phyloP scores from a whole-genome alignment of 129 eudicot species.

The Tanacetum coccineum region DNA sequence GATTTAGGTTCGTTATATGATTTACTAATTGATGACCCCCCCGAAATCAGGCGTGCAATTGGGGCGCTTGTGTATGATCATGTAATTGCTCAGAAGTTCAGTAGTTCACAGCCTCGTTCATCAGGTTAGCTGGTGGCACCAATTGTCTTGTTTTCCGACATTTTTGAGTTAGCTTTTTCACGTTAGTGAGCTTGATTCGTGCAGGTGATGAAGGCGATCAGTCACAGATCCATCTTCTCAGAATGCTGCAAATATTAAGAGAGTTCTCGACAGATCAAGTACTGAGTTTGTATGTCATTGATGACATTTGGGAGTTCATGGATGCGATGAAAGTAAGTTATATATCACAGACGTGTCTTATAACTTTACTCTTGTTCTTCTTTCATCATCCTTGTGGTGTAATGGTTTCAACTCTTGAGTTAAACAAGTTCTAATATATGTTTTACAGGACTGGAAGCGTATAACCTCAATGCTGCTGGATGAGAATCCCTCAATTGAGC shows the following conservation, averaged over 20 bases:
- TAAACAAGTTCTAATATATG: conserved; percentile 2
- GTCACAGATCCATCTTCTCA: conserved; percentile 66
- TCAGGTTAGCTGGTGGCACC: conserved; percentile 42
- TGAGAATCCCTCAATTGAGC: conserved; percentile 79
- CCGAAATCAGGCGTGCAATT: conserved; percentile 91
- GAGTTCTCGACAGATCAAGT: conserved; percentile 86
- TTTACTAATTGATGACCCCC: conserved; percentile 85
- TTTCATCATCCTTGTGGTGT: background rate
- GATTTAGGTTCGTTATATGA: conserved; percentile 93
- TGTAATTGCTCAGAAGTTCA: conserved; percentile 83
- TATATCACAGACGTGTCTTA: conserved; percentile 10
- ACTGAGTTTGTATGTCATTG: conserved; percentile 81
- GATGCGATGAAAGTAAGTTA: conserved; percentile 87
- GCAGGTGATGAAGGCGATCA: conserved; percentile 72
- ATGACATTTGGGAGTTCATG: conserved; percentile 99
- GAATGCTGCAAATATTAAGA: conserved; percentile 88
- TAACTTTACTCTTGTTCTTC: too few species aligned
- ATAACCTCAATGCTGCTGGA: conserved; percentile 78
- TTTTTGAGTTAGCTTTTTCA: conserved; percentile 8
- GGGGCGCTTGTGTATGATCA: conserved; percentile 96
- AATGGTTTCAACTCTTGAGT: background rate
- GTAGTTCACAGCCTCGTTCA: conserved; percentile 62
- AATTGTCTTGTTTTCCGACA: background rate
- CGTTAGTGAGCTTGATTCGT: conserved; percentile 19
- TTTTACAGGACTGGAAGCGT: conserved; percentile 87